phyloP scores from a whole-genome alignment of 495 filamentous ascomycete species.

The Penicillium herquei region DNA sequence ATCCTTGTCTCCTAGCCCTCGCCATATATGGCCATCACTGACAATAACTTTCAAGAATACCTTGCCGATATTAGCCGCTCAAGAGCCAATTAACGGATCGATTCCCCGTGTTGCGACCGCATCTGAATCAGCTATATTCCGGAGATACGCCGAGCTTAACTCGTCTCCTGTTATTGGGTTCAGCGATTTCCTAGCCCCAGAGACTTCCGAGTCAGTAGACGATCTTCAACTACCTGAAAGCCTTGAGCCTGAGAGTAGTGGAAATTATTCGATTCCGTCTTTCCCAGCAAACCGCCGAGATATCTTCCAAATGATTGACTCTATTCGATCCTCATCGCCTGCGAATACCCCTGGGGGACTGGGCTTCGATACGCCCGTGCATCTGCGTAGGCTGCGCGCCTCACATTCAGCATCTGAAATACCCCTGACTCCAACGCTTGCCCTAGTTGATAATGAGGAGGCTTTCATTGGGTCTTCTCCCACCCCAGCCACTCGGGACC shows the following conservation, averaged over 20 bases:
- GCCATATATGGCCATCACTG: too few relatives aligned
- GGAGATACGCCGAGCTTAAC: conserved; percentile 7
- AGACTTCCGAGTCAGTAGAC: conserved; percentile 10
- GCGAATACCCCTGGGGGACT: conserved; percentile 28
- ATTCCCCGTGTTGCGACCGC: background rate
- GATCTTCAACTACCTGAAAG: conserved; percentile 17
- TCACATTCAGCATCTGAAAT: conserved; percentile 24
- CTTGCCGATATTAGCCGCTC: background rate
- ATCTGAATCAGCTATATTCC: background rate
- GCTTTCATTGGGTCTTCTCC: conserved; percentile 79
- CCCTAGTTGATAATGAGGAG: conserved; percentile 47
- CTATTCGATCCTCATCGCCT: conserved; percentile 60
- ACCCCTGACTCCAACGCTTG: conserved; percentile 49
- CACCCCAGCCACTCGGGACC: conserved; percentile 58
- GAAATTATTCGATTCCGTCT: conserved; percentile 1
- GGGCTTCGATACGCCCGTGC: conserved; percentile 38
- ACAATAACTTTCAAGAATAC: background rate
- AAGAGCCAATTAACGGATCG: background rate
- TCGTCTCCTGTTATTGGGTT: conserved; percentile 28
- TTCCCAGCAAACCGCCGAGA: conserved; percentile 58
- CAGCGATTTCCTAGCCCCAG: conserved; percentile 2
- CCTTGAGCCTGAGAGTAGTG: background rate
- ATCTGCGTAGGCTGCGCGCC: conserved; percentile 27
- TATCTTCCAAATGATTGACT: conserved; percentile 67
- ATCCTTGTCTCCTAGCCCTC: too few relatives aligned